These are phyloP conservation scores for Hordeum vulgare DNA, from an alignment of 176 grass and related monocot species.

Conservation along the genomic window DNA sequence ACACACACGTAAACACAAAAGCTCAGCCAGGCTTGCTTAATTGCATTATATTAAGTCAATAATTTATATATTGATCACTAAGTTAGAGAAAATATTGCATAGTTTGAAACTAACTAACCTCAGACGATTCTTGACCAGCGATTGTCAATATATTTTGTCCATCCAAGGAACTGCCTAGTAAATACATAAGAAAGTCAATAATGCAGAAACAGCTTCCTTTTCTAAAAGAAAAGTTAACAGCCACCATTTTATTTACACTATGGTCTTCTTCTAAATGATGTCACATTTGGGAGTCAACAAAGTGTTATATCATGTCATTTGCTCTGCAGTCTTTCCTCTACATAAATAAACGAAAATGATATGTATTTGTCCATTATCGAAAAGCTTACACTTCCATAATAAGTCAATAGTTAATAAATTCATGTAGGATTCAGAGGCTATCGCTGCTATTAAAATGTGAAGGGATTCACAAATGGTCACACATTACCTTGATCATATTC, in stretches of 20 bases:
- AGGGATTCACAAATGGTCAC: neutral
- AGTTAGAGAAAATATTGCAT: slow-evolving; percentile 5
- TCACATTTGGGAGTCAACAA: neutral
- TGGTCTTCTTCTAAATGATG: neutral
- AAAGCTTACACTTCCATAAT: neutral
- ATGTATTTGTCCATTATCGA: neutral
- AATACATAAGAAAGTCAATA: slow-evolving; percentile 12
- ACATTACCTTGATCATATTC: slow-evolving; percentile 26
- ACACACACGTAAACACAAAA: neutral
- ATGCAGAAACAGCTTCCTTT: slow-evolving; percentile 5
- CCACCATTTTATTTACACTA: neutral
- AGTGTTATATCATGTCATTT: neutral
- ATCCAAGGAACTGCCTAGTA: slow-evolving; percentile 21
- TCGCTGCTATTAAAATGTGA: neutral
- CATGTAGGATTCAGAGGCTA: neutral
- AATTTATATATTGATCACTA: neutral
- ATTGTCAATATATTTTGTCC: slow-evolving; percentile 61
- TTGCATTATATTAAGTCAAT: neutral
- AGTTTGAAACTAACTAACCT: slow-evolving; percentile 36
- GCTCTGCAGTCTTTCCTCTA: neutral
- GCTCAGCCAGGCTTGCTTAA: neutral
- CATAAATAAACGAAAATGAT: neutral
- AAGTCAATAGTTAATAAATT: neutral
- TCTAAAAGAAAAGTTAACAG: neutral
- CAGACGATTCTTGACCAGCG: slow-evolving; percentile 62